phyloP scores from a whole-genome alignment of 2,329 filamentous ascomycete genomes.

The Colletotrichum musae region DNA sequence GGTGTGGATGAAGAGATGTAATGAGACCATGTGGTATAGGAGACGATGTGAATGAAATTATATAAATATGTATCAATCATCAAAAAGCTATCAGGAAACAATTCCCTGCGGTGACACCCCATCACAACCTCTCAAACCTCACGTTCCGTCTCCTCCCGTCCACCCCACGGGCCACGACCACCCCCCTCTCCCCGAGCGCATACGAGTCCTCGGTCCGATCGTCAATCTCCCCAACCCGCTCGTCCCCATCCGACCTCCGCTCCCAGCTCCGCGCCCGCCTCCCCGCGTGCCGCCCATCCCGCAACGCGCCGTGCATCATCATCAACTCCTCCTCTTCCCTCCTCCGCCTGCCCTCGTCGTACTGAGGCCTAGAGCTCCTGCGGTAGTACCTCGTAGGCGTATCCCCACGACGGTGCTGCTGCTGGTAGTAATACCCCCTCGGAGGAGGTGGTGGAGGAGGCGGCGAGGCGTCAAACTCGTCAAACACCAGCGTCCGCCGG shows the following conservation, averaged over 20 bases:
- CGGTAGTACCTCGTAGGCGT: neutral
- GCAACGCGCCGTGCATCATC: constrained; percentile 22
- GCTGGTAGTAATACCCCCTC: neutral
- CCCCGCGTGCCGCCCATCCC: neutral
- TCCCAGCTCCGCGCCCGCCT: constrained; percentile 19
- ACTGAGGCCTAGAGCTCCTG: too few species aligned
- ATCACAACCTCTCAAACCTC: neutral
- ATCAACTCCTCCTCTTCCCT: neutral
- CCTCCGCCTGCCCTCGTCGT: neutral
- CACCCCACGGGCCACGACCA: constrained; percentile 7
- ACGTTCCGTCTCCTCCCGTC: neutral
- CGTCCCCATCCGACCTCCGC: constrained; percentile 24
- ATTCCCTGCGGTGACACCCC: too few species aligned
- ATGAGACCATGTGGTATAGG: constrained; percentile 31
- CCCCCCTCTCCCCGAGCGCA: constrained; percentile 5
- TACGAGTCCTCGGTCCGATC: constrained; percentile 23
- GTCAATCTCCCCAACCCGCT: constrained; percentile 30
- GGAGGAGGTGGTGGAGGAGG: neutral
- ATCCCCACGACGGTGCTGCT: neutral
- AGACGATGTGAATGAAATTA: constrained; percentile 19
- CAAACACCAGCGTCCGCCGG: neutral
- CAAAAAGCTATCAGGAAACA: too few species aligned
- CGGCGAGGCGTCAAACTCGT: constrained; percentile 6
- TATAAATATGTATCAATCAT: too few species aligned
- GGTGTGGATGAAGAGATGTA: constrained; percentile 7